Evolutionary conservation across 331 rosid genomes (phyloP).

Genomic region (Cydonia oblonga): DNA sequence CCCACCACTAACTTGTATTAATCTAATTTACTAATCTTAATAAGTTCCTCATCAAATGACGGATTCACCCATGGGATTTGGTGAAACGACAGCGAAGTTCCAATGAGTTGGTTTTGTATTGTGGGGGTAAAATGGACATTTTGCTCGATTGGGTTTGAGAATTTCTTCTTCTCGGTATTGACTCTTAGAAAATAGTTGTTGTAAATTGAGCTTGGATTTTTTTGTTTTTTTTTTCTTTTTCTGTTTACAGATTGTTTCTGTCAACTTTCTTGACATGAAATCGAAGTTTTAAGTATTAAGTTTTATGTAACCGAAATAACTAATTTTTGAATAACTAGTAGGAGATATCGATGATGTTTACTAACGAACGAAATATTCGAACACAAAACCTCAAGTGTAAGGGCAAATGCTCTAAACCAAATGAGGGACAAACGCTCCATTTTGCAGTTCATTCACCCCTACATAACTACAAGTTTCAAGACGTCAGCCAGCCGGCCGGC

Average conservation of each 20-base stretch:
- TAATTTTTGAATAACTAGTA: too few species aligned
- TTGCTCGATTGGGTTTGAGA: too few species aligned
- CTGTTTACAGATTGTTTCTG: neutral
- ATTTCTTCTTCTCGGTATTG: too few species aligned
- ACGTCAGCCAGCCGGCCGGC: too few species aligned
- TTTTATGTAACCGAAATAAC: neutral
- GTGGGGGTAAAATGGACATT: neutral
- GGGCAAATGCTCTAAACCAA: neutral
- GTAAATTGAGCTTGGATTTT: neutral
- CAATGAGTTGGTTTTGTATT: too few species aligned
- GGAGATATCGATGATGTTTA: neutral
- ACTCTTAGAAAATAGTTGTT: too few species aligned
- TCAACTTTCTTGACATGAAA: neutral
- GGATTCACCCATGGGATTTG: neutral
- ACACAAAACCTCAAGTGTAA: too few species aligned
- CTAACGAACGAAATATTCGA: fast-evolving
- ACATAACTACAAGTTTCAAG: neutral
- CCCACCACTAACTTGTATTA: neutral
- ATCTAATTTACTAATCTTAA: neutral
- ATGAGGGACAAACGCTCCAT: neutral
- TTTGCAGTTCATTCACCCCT: neutral
- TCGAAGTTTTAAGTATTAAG: neutral
- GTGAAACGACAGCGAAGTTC: neutral
- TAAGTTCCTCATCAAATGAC: neutral
- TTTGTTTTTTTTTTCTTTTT: neutral